These are phyloP conservation scores for Stephania japonica DNA, from an alignment of 164 flowering plant species.

Conservation along the genomic window DNA sequence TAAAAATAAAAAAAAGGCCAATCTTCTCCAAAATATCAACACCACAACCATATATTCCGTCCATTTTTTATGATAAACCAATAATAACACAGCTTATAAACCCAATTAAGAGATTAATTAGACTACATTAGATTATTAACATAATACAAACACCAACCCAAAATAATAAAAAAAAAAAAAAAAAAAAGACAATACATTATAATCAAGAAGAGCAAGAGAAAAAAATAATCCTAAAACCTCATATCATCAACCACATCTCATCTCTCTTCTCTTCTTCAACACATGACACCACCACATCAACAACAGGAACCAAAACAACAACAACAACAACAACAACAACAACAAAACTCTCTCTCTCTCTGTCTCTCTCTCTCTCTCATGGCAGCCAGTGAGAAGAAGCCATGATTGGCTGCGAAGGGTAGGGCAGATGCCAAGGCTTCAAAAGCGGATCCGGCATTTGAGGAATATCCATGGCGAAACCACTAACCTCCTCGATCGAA, in stretches of 20 bases:
- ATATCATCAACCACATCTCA: background rate
- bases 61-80: background rate
- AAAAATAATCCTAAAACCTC: background rate
- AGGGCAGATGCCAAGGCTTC: slow-evolving; percentile 43
- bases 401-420: slow-evolving; percentile 32
- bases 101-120: background rate
- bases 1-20: no score
- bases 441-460: slow-evolving; percentile 35
- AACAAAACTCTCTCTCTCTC: no score
- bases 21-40: no score
- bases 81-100: background rate
- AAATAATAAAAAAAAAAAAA: background rate
- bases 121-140: background rate
- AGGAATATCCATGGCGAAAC: slow-evolving; percentile 26
- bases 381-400: slow-evolving; percentile 43
- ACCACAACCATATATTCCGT: no score
- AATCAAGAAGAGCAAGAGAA: background rate
- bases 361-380: no score
- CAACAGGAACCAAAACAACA: no score
- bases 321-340: no score
- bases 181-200: background rate
- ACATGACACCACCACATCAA: background rate
- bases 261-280: background rate
- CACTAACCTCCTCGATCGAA: slow-evolving; percentile 22
- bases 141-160: background rate